Evolutionary conservation across 331 rosid species (phyloP).

Genomic region (Stylosanthes scabra): DNA sequence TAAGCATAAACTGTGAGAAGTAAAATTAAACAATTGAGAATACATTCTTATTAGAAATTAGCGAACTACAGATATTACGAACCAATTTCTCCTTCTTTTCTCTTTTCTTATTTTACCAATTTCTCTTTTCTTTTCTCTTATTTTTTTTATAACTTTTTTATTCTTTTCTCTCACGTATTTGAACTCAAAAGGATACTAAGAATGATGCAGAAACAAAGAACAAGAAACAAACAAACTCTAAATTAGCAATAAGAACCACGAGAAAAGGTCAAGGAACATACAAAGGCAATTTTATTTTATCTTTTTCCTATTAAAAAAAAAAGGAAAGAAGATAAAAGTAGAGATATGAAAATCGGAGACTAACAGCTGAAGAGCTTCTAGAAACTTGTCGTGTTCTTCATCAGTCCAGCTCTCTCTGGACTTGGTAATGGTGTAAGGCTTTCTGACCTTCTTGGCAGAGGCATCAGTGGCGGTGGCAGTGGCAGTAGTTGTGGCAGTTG

Average conservation of each 20-base stretch:
- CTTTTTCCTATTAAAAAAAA: no score
- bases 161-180: neutral
- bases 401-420: constrained; percentile 99
- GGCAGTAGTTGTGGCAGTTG: neutral
- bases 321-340: neutral
- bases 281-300: neutral
- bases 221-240: neutral
- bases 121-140: neutral
- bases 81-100: neutral
- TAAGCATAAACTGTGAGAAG: neutral
- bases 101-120: neutral
- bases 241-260: neutral
- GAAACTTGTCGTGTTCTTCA: constrained; percentile 96
- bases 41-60: no score
- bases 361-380: constrained; percentile 95
- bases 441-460: constrained; percentile 83
- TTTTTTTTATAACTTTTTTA: no score
- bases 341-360: constrained; percentile 23
- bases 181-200: neutral
- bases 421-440: constrained; percentile 97
- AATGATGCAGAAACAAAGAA: neutral
- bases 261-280: neutral
- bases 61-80: neutral
- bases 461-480: constrained; percentile 37
- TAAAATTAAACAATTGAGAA: neutral